phyloP scores from a whole-genome alignment of 345 rosid genomes.

The Anastatica hierochuntica region DNA sequence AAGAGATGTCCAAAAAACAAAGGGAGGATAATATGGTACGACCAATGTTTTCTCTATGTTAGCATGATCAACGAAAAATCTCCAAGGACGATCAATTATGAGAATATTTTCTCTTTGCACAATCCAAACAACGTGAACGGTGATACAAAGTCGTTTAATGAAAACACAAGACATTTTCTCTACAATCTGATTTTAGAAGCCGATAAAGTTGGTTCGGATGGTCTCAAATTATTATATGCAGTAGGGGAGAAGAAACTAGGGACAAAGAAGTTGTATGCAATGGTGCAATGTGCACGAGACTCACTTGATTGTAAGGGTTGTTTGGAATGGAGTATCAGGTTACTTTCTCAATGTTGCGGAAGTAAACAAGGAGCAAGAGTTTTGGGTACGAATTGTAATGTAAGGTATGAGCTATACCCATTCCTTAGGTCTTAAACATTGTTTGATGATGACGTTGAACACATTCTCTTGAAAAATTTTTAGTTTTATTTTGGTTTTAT shows the following conservation, averaged over 20 bases:
- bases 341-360: not conserved
- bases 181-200: not conserved
- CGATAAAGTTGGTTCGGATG: too few relatives aligned
- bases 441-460: not conserved
- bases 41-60: constrained; percentile 28
- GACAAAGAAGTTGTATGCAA: not conserved
- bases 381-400: not conserved
- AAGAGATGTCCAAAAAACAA: not conserved
- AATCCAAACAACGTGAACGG: too few relatives aligned
- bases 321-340: not conserved
- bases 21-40: constrained; percentile 35
- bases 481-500: not conserved
- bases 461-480: not conserved
- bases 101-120: too few relatives aligned
- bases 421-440: not conserved
- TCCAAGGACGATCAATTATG: too few relatives aligned
- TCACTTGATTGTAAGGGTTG: not conserved
- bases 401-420: not conserved
- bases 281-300: not conserved
- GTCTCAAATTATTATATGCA: not conserved
- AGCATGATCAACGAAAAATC: too few relatives aligned
- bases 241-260: not conserved
- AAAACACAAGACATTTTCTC: too few relatives aligned
- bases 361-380: not conserved
- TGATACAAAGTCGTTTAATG: too few relatives aligned